Base-by-base conservation (phyloP, 306 rosid genomes). In the Pterocarpus macrocarpus region DNA sequence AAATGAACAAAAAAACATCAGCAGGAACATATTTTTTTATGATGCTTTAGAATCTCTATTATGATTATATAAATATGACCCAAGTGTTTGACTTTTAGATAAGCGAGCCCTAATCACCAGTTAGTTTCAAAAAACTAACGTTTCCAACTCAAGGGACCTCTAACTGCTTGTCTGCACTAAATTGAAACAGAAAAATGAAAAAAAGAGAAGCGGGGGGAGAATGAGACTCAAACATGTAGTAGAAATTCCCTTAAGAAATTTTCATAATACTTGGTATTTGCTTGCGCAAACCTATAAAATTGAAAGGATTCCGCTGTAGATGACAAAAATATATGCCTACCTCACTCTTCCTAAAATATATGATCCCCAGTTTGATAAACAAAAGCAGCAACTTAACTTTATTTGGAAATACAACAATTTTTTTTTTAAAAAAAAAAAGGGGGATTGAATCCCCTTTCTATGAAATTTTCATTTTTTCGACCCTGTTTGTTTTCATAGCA, bases 321-420 rank as follows among this genome's bases (percentile, higher is more conserved):
- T 22, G 8, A 64, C 12, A 32, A 76, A 7, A 30, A 32, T 69
- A 22, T 2, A 64, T 33, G 55, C 67, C 52, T 50, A 9, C 86
- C 17, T n/a, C 67, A 36, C 59, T 53, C 22, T 55, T 11, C 67
- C 76, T 41, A 13, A 69, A 65, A 58, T 75, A 78, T 36, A 71
- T 45, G 53, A 76, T 62, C 57, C 65, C 47, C 5, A 17, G 7
- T 52, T 83, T 47, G 16, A 55, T 53, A 71, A 7, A 34, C 36
- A 17, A 56, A 74, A 69, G 44, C 32, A 58, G 30, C 7, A 70
- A 77, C 15, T 4, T 50, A 34, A 47, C 32, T 30, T 73, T 79
- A 47, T 61, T 32, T 80, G 72, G 49, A 75, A 53, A 67, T 79
- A 10, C 28, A 69, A 52, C 55, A 78, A 43, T 15, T n/a, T n/a